Evolutionary conservation across 371 early-diverging fungal genomes (phyloP).

Genomic region (Basidiobolus meristosporus): DNA sequence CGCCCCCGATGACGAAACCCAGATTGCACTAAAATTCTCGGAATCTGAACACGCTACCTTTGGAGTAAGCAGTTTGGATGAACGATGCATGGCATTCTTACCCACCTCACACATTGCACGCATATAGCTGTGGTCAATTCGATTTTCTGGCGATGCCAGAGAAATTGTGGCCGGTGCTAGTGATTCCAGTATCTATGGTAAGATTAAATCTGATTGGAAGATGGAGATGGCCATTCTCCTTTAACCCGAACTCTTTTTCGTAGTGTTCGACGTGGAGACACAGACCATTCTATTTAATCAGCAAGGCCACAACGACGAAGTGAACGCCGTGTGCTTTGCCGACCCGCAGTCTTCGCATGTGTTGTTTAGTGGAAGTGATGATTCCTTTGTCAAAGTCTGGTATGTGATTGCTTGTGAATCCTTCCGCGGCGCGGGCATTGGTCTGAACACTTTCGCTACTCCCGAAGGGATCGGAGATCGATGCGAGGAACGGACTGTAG

Average conservation of each 20-base stretch:
- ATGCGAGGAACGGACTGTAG: slow-evolving; percentile 10
- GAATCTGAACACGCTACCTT: slow-evolving; percentile 2
- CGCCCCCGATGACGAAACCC: slow-evolving; percentile 10
- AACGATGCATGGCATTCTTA: background rate
- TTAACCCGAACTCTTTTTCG: background rate
- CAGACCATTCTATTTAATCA: slow-evolving; percentile 16
- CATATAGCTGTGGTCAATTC: slow-evolving; percentile 32
- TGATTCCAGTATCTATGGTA: slow-evolving; percentile 14
- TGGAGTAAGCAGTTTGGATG: slow-evolving; percentile 8
- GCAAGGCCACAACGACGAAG: slow-evolving; percentile 21
- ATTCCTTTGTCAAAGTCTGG: slow-evolving; percentile 30
- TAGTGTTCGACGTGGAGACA: slow-evolving; percentile 31
- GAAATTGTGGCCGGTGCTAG: slow-evolving; percentile 34
- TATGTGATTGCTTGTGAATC: slow-evolving; percentile 1
- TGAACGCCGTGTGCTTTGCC: slow-evolving; percentile 36
- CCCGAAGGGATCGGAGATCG: slow-evolving; percentile 26
- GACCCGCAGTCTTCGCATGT: slow-evolving; percentile 29
- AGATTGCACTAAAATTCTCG: slow-evolving; percentile 16
- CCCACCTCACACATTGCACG: no score
- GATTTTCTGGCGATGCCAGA: slow-evolving; percentile 27
- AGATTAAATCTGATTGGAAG: background rate
- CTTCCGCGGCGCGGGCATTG: background rate
- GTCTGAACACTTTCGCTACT: background rate
- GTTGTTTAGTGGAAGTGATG: slow-evolving; percentile 38
- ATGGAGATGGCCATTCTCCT: background rate